Base-by-base conservation (phyloP, 805 yeast genomes). In the Wickerhamomyces queroliae region DNA sequence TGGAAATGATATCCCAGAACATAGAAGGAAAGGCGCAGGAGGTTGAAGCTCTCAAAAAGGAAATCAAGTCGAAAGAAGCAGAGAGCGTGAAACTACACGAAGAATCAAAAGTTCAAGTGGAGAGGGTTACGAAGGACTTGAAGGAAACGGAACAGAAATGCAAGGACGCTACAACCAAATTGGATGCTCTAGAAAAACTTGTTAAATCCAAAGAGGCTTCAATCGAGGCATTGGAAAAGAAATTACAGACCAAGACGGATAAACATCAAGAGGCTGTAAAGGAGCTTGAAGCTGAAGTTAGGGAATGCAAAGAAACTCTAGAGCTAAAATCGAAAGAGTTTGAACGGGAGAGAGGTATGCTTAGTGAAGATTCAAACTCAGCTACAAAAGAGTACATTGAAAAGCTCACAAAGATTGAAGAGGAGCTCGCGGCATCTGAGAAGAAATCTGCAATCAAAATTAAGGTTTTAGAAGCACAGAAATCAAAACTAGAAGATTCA, bases 281-380 rank as follows among this genome's bases (percentile, higher is more conserved):
- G 2, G 46, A 52, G 1, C 44, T 62, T 12, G 62, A 65, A 33
- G 39, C 38, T 5, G 64, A 63, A 22, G 49, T 68, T 4, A 33
- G 43, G 11, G 34, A 42, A 0, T 47, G 70, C 32, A 61, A 63
- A 21, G 45, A 53, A 1, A 64, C 66, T 2, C 45, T 75, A 32
- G 61, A 60, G 16, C 46, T 48, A 16, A 75, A 70, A 44, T 47
- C 49, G 1, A 43, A 56, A 30, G 79, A 71, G 32, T 67, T 76
- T 43, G 82, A 76, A 35, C 63, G 62, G 25, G 82, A 76, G 48
- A 59, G 82, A 39, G 61, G 57, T 11, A 56, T 70, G 48, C 51
- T 74, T 11, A 67, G 67, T 39, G 72, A 72, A 38, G 70, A 62
- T 36, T 75, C 83, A 0, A 77, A 72, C 40, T 63, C 74, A 0